Conservation (phyloP, 345 rosid species). For the Anastatica hierochuntica region DNA sequence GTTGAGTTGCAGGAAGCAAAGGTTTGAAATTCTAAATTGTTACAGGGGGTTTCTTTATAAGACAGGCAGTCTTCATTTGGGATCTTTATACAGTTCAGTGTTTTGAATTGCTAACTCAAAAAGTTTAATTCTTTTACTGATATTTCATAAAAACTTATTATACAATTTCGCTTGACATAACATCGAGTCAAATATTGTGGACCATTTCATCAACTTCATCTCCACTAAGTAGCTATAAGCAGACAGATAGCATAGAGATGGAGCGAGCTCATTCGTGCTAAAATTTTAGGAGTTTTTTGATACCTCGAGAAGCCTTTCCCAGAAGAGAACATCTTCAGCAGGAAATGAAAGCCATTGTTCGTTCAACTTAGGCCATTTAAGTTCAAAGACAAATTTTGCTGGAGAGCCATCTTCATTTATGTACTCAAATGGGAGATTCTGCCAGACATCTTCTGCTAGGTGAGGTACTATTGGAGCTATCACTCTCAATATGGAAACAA, state of each 20-base stretch:
- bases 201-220: not conserved
- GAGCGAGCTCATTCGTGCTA: not conserved
- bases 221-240: not conserved
- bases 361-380: slow-evolving; percentile 67
- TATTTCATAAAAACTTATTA: no score
- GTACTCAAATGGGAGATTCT: slow-evolving; percentile 73
- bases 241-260: no score
- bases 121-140: no score
- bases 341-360: slow-evolving; percentile 62
- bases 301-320: slow-evolving; percentile 86
- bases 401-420: slow-evolving; percentile 45
- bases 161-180: no score
- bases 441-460: slow-evolving; percentile 95
- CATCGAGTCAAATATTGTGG: no score
- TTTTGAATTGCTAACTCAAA: no score
- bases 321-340: slow-evolving; percentile 50
- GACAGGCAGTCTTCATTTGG: no score
- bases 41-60: no score
- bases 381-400: slow-evolving; percentile 68
- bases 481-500: slow-evolving; percentile 66
- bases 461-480: slow-evolving; percentile 89
- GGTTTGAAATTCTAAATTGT: no score
- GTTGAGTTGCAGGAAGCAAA: no score
- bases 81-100: no score
- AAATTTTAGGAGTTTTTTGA: not conserved